Evolutionary conservation across 768 basidiomycete species (phyloP).

Genomic region (Gautieria morchelliformis): DNA sequence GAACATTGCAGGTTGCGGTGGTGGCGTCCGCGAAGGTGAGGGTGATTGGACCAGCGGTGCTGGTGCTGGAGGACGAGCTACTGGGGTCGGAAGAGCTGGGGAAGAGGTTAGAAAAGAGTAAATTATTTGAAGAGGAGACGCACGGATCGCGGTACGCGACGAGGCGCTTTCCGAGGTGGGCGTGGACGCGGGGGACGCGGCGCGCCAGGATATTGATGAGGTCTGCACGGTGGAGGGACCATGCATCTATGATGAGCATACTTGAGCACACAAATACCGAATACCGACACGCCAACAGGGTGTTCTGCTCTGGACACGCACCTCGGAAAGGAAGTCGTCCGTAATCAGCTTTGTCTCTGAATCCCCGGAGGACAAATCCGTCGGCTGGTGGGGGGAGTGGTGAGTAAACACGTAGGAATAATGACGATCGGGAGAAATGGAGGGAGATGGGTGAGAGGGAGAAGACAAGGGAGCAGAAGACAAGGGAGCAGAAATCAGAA

Average conservation of each 20-base stretch:
- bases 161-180: constrained; percentile 49
- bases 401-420: neutral
- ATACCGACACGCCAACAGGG: neutral
- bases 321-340: constrained; percentile 1
- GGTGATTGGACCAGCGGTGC: constrained; percentile 25
- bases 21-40: constrained; percentile 57
- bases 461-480: too few species aligned
- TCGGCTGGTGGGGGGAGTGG: neutral
- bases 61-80: constrained; percentile 8
- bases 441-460: too few species aligned
- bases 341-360: neutral
- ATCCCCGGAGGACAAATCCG: neutral
- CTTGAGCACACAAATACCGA: too few species aligned
- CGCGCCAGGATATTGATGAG: constrained; percentile 51
- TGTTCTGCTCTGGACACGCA: neutral
- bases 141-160: constrained; percentile 11
- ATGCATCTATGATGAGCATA: neutral
- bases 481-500: too few species aligned
- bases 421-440: neutral
- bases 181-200: constrained; percentile 36
- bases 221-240: constrained; percentile 49
- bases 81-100: neutral
- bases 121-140: neutral
- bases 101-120: neutral
- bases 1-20: constrained; percentile 48